Conservation (phyloP, 2,329 filamentous ascomycete genomes). For the Ceratocystis eucalypticola region DNA sequence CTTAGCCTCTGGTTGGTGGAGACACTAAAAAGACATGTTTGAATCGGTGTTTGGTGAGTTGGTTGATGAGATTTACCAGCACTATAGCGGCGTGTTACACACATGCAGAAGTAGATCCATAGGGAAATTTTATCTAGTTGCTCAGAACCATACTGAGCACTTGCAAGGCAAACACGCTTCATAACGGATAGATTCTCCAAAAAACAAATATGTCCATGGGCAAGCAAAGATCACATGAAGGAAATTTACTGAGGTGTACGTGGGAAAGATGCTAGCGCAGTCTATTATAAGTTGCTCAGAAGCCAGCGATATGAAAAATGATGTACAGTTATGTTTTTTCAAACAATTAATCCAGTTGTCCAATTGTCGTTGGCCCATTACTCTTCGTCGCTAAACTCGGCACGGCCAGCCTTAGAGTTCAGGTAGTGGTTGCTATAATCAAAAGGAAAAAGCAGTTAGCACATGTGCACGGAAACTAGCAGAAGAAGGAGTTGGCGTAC, state of each 20-base stretch:
- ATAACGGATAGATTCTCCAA: too few relatives aligned
- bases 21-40: too few relatives aligned
- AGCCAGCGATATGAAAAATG: constrained; percentile 17
- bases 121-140: too few relatives aligned
- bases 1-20: constrained; percentile 6
- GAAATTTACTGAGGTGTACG: not conserved
- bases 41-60: too few relatives aligned
- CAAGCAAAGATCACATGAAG: not conserved
- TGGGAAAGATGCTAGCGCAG: constrained; percentile 15
- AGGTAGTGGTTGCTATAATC: constrained; percentile 60
- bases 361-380: constrained; percentile 21
- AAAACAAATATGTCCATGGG: not conserved
- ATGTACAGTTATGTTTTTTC: constrained; percentile 18
- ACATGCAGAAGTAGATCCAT: too few relatives aligned
- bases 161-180: too few relatives aligned
- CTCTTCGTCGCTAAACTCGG: constrained; percentile 32
- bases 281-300: constrained; percentile 14
- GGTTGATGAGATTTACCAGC: too few relatives aligned
- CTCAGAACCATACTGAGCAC: too few relatives aligned
- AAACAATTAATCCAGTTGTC: constrained; percentile 13
- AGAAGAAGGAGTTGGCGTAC: constrained; percentile 40
- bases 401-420: constrained; percentile 64
- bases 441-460: not conserved
- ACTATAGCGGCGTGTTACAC: too few relatives aligned
- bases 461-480: not conserved